Base-by-base conservation (phyloP, 768 basidiomycete genomes). In the Naganishia friedmannii region DNA sequence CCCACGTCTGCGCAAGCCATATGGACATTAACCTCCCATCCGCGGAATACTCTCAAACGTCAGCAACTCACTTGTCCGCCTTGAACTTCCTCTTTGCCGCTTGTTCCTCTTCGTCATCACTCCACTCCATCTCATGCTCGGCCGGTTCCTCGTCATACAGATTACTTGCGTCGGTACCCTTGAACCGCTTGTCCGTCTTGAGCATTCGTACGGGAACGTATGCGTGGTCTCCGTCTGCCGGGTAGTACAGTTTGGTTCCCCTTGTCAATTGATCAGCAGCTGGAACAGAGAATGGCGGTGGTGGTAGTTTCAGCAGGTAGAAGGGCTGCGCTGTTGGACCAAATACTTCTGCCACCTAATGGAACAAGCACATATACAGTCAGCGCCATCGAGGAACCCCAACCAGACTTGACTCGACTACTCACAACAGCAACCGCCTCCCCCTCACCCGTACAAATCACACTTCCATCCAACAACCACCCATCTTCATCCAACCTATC, bases 281-380 rank as follows among this genome's bases (percentile, higher is more conserved):
- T 6, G 81, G 79, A 60, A 77, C 73, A 13, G 78, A 78, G 69
- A 75, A 75, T 74, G 87, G 88, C 3, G 84, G 78, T 42, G 87
- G 83, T 73, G 85, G 89, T 81, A 94, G 92, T 76, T 88, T 88
- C 73, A 97, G 84, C 74, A 92, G 90, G 78, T 98, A 98, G 69
- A 95, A 83, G 7, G 95, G 95, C 70, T 91, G 89, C 23, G 86
- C 85, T 10, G 94, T 92, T 2, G 95, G 93, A 12, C 95, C 95
- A 81, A 98, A 98, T 0, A 94, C 96, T 82, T 98, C 95, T 77
- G 89, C 91, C 65, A 97, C 84, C 92, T 94, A n/a, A n/a, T n/a
- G 79, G 73, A 74, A 63, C 29, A 21, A n/a, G 32, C n/a, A n/a
- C n/a, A n/a, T n/a, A n/a, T n/a, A n/a, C n/a, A n/a, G n/a, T n/a